These are phyloP conservation scores for Orbilia ellipsospora DNA, from an alignment of 2,329 filamentous ascomycete genomes.

Conservation along the genomic window DNA sequence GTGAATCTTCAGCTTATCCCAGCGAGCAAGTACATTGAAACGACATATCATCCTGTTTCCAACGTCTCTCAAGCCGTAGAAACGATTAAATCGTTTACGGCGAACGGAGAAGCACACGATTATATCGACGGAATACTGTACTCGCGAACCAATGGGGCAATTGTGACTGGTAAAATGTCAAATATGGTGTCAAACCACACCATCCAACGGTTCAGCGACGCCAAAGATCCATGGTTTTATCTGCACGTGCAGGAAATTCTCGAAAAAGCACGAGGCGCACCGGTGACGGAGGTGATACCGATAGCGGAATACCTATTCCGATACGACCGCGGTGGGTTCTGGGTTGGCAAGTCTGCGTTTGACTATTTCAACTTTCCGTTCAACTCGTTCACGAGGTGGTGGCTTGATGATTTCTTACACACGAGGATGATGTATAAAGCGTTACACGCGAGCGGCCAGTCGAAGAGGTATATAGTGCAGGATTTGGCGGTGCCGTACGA, in stretches of 20 bases:
- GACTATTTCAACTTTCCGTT: conserved; percentile 74
- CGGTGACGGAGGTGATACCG: conserved; percentile 68
- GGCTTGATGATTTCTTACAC: conserved; percentile 72
- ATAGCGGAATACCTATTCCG: conserved; percentile 76
- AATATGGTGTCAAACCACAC: conserved; percentile 64
- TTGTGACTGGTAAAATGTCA: conserved; percentile 72
- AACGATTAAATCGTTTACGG: conserved; percentile 65
- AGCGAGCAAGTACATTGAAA: conserved; percentile 69
- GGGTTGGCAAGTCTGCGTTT: conserved; percentile 73
- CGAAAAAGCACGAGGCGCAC: conserved; percentile 22
- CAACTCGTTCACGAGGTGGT: conserved; percentile 71
- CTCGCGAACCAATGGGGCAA: conserved; percentile 68
- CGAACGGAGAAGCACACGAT: conserved; percentile 65
- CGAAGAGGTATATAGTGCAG: conserved; percentile 63
- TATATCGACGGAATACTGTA: conserved; percentile 78
- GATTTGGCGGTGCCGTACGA: conserved; percentile 54
- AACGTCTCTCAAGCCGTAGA: conserved; percentile 31
- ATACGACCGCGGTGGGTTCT: conserved; percentile 77
- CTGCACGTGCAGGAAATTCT: conserved; percentile 68
- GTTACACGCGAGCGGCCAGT: conserved; percentile 71
- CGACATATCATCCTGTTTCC: conserved; percentile 66
- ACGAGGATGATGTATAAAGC: conserved; percentile 75
- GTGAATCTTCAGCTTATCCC: conserved; percentile 70
- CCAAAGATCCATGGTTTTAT: conserved; percentile 78
- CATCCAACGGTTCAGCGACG: conserved; percentile 67